Evolutionary conservation across 345 rosid species (phyloP).

Genomic region (Syzygium grande): DNA sequence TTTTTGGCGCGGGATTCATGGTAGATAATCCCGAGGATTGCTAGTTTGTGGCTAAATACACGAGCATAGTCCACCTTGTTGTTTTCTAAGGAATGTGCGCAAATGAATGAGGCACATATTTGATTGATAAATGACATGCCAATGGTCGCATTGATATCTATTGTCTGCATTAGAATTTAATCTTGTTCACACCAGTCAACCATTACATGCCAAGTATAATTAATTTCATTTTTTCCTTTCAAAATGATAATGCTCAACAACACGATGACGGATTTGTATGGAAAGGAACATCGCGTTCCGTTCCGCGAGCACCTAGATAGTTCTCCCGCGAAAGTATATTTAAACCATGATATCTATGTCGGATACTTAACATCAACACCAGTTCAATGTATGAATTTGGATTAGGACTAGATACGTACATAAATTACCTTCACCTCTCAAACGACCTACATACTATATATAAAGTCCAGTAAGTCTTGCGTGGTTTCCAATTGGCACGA

Average conservation of each 20-base stretch:
- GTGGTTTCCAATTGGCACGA: not conserved
- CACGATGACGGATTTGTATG: not conserved
- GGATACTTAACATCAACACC: not conserved
- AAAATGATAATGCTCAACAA: not conserved
- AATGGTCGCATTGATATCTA: not conserved
- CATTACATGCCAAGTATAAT: accelerated
- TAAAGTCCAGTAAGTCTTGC: not conserved
- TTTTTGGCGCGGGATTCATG: not conserved
- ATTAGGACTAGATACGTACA: not conserved
- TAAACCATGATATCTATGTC: not conserved
- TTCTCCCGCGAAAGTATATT: not conserved
- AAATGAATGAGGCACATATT: not conserved
- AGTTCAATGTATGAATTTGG: not conserved
- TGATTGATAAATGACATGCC: not conserved
- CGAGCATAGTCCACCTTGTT: not conserved
- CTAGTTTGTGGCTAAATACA: not conserved
- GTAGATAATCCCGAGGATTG: not conserved
- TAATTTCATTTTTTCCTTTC: not conserved
- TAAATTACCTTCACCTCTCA: not conserved
- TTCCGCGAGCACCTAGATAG: not conserved
- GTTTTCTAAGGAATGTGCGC: not conserved
- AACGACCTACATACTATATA: not conserved
- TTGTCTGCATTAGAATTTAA: not conserved
- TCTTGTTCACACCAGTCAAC: not conserved
- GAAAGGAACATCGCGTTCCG: not conserved